Conservation (phyloP, 139 green algal genomes). For the Trebouxia sp. region DNA sequence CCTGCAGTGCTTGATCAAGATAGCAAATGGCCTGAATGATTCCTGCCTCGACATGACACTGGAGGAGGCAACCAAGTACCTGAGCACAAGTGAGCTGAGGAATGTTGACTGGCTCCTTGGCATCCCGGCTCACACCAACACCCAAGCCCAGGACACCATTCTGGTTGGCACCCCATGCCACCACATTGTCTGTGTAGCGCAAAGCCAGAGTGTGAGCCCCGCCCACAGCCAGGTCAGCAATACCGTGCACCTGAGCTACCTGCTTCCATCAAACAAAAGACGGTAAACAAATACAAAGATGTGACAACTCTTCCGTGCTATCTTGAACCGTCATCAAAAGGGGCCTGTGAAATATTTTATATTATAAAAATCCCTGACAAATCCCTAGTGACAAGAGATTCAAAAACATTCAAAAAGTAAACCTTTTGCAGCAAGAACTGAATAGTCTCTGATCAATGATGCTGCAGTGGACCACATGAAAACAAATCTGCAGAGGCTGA, state of each 20-base stretch:
- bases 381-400: too few species aligned
- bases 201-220: constrained; percentile 45
- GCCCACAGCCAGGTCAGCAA: constrained; percentile 34
- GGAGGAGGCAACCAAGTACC: too few species aligned
- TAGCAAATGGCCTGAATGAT: too few species aligned
- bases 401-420: too few species aligned
- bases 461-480: too few species aligned
- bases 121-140: background rate
- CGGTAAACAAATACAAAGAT: background rate
- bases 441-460: too few species aligned
- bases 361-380: too few species aligned
- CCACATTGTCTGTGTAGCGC: constrained; percentile 29
- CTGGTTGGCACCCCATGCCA: constrained; percentile 54
- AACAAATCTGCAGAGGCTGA: too few species aligned
- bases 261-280: background rate
- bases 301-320: background rate
- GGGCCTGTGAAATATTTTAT: too few species aligned
- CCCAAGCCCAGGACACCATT: constrained; percentile 44
- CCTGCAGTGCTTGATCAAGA: too few species aligned
- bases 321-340: background rate
- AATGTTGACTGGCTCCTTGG: background rate
- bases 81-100: background rate
- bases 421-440: too few species aligned
- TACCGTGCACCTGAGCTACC: constrained; percentile 30
- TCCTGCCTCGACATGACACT: too few species aligned